phyloP scores from a whole-genome alignment of 169 alveolate species.

The Neospora caninum region DNA sequence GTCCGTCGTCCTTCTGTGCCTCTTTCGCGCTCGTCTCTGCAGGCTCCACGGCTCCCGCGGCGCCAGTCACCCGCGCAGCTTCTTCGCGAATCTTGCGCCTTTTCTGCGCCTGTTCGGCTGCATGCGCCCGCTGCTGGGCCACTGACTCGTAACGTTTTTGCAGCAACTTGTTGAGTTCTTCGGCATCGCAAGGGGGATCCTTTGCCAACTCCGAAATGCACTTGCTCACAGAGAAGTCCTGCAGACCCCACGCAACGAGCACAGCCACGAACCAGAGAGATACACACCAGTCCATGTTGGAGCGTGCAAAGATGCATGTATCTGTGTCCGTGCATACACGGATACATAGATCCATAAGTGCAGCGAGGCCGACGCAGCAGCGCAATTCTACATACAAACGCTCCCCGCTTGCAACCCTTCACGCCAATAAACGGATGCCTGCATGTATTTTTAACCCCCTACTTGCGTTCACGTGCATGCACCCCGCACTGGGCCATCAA shows the following conservation, averaged over 20 bases:
- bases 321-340: too few relatives aligned
- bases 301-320: neutral
- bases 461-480: too few relatives aligned
- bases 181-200: conserved; percentile 39
- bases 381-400: too few relatives aligned
- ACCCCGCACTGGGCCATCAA: too few relatives aligned
- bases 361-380: too few relatives aligned
- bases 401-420: too few relatives aligned
- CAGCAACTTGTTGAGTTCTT: conserved; percentile 10
- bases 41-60: neutral
- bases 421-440: too few relatives aligned
- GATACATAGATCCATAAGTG: too few relatives aligned
- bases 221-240: conserved; percentile 54
- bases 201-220: conserved; percentile 50
- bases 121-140: conserved; percentile 31
- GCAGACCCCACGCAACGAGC: neutral
- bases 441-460: too few relatives aligned
- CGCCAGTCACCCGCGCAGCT: conserved; percentile 25
- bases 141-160: conserved; percentile 36
- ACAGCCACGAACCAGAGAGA: neutral
- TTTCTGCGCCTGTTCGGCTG: conserved; percentile 17
- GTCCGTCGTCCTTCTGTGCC: too few relatives aligned
- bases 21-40: too few relatives aligned
- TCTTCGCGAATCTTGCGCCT: neutral
- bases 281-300: neutral